Conservation (phyloP, 176 grass and related monocot genomes). For the Musa itinerans region DNA sequence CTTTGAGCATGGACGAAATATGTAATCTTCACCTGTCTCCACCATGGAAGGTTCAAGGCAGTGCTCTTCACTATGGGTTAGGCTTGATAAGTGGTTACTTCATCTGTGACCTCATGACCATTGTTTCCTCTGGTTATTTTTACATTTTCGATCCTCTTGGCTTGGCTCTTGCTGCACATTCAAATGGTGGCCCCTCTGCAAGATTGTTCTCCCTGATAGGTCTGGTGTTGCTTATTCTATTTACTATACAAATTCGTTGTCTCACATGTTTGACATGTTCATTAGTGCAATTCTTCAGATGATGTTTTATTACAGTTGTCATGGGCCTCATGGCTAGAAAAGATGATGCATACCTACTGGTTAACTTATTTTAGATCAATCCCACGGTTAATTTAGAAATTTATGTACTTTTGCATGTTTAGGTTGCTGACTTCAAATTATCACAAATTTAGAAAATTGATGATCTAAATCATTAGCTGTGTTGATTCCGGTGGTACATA, state of each 20-base stretch:
- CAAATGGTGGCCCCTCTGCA: slow-evolving; percentile 46
- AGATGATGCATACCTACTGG: too few relatives aligned
- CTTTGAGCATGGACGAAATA: slow-evolving; percentile 72
- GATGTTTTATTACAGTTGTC: too few relatives aligned
- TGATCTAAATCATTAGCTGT: background rate
- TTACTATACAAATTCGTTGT: background rate
- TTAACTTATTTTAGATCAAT: too few relatives aligned
- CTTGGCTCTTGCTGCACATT: slow-evolving; percentile 47
- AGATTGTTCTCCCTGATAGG: slow-evolving; percentile 90
- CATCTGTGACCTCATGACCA: slow-evolving; percentile 69
- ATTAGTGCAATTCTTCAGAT: too few relatives aligned
- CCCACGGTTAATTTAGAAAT: too few relatives aligned
- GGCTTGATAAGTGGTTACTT: slow-evolving; percentile 94
- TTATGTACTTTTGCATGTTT: too few relatives aligned
- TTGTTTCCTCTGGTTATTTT: slow-evolving; percentile 88
- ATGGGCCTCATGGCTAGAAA: too few relatives aligned
- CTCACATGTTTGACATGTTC: background rate
- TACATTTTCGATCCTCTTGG: slow-evolving; percentile 93
- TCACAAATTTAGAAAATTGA: background rate
- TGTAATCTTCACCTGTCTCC: slow-evolving; percentile 77
- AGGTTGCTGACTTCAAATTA: too few relatives aligned
- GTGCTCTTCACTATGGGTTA: slow-evolving; percentile 69
- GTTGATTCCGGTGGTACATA: background rate
- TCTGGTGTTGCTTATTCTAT: slow-evolving; percentile 11
- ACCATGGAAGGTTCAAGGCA: slow-evolving; percentile 90